Evolutionary conservation across 306 rosid genomes (phyloP), one percentile per base, ranked within the genome.

Genomic region (Cicer judaicum): DNA sequence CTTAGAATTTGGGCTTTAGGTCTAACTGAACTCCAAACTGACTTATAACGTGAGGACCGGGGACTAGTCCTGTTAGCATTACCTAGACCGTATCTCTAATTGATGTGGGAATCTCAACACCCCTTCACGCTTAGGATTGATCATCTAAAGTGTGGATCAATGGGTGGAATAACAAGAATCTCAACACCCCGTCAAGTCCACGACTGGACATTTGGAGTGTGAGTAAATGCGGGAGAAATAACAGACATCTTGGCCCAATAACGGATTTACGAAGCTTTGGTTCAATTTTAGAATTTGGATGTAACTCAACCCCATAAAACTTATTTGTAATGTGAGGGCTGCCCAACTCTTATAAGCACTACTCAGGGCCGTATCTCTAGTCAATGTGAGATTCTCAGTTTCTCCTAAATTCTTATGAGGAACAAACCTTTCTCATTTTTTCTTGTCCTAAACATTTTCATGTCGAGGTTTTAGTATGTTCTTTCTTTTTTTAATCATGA

Each of bases 391-490:
- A 7, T 29, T 29, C 36, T 29, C 36, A 29, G 36, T 29, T 29
- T 49, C 54, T 49, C 54, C n/a, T 6, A 4, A 13, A 49, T 49
- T 49, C 56, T 68, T 68, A 16, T 68, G 40, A 43, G 69, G 53
- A 68, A 29, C 15, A 50, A 42, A 63, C 29, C 14, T 54, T 71
- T 50, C 24, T 50, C 24, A 46, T 46, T 48, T 8, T 49, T 81
- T 70, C 11, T 18, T 9, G 54, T 70, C 34, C 53, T 15, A 19
- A 67, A 47, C 40, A 39, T 39, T 65, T 55, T 36, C 60, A 44
- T 41, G 40, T 75, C 14, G 2, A 36, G 9, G n/a, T 47, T 15
- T 47, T 29, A 3, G 36, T 29, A 29, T 29, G 36, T 29, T 29
- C 5, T 4, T 29, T 29, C 0, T 29, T 3, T 29, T 0, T 29